Percentiles rank a stretch among this genome's conserved stretches.
Conservation (phyloP, 352 stramenopile species). For the Thalassiosira mediterranea region DNA sequence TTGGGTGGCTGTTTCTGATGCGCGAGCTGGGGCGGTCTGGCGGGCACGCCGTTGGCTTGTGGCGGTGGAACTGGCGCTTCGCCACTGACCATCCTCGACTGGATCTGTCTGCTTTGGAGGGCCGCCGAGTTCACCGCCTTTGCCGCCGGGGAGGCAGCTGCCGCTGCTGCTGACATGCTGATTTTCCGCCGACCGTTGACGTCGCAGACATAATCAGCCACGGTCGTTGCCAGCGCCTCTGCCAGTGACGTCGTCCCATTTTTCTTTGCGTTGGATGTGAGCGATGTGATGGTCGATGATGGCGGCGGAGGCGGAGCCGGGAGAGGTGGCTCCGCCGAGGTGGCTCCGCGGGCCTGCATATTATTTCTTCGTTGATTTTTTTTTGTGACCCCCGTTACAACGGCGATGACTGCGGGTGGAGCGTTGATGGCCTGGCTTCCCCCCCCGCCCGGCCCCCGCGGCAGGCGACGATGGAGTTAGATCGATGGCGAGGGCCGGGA, state of each 20-base stretch:
- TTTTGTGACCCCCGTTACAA: background rate
- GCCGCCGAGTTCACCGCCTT: background rate
- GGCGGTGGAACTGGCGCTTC: background rate
- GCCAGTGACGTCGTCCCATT: constrained; percentile 30
- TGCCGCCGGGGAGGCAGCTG: background rate
- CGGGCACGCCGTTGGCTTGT: background rate
- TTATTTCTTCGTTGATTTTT: no score
- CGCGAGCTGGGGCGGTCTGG: background rate
- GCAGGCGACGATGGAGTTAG: background rate
- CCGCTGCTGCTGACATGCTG: background rate
- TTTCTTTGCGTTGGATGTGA: background rate
- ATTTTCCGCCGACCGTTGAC: background rate
- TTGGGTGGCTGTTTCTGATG: background rate
- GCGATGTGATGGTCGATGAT: background rate
- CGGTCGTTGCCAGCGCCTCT: constrained; percentile 33
- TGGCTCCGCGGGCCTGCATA: background rate
- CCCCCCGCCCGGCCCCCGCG: background rate
- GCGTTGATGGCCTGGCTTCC: constrained; percentile 3
- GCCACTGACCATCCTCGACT: background rate
- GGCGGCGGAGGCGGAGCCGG: background rate
- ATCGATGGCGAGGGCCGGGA: background rate
- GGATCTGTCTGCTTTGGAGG: background rate
- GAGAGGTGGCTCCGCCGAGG: background rate
- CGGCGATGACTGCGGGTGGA: background rate
- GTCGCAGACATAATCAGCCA: constrained; percentile 46